Base-by-base conservation (phyloP, 1,139 yeast genomes). In the Scheffersomyces titani region DNA sequence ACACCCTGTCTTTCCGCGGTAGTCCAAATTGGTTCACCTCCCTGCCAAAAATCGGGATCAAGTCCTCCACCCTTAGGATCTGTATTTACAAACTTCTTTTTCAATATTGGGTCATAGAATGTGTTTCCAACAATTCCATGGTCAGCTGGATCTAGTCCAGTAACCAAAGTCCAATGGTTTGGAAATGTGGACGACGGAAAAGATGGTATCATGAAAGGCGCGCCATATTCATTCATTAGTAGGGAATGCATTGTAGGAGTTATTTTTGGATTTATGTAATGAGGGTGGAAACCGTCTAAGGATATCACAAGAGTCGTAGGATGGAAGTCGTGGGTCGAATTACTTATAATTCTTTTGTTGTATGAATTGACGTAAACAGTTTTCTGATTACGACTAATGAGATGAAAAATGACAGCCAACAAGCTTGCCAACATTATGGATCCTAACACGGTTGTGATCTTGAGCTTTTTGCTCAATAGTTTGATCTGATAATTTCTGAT, bases 171-270 rank as follows among this genome's bases (percentile, higher is more conserved):
- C 96, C 97, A 93, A 70, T 92, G 97, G 69, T 93, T 92, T 0
- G 97, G 96, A 65, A 91, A 90, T 0, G 97, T 90, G 47, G 92
- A 90, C 0, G 96, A 85, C 1, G 98, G 98, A 70, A 92, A 92
- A 5, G 92, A 84, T 0, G 98, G 97, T 3, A 73, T 75, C 94
- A 93, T 90, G 67, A 85, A 91, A 0, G 97, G 97, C 3, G 96
- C 85, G 5, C 90, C 90, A 62, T 82, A 84, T 21, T 81, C 87
- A 24, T 82, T 74, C 9, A 79, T 65, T 63, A 85, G 71, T 70
- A 89, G 72, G 18, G 78, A 72, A 66, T 89, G 88, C 68, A 93
- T 68, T 48, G 85, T 76, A 0, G 98, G 98, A 0, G 97, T 92
- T 49, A 81, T 66, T 20, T 79, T 75, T 6, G 82, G 69, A 24